phyloP scores from a whole-genome alignment of 352 stramenopile genomes.

The Globisporangium spinosum region DNA sequence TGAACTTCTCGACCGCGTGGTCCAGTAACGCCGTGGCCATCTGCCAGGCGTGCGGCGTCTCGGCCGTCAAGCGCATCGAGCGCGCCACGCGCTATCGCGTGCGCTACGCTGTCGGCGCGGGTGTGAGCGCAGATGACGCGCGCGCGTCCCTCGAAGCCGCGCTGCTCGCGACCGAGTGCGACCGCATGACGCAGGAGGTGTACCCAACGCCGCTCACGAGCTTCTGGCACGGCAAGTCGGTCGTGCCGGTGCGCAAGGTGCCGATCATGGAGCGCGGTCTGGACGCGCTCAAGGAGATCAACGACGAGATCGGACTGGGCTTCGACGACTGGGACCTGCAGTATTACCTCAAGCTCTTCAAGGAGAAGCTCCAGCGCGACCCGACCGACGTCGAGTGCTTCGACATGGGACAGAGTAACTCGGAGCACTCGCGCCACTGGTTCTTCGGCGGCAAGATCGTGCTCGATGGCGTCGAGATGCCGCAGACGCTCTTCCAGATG shows the following conservation, averaged over 20 bases:
- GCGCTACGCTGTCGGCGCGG: slow-evolving; percentile 28
- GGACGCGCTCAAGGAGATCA: slow-evolving; percentile 94
- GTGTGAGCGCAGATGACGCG: slow-evolving; percentile 22
- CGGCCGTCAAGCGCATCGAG: slow-evolving; percentile 91
- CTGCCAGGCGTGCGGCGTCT: slow-evolving; percentile 92
- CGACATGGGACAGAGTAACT: slow-evolving; percentile 98
- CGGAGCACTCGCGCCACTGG: slow-evolving; percentile 99
- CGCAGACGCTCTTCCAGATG: slow-evolving; percentile 98
- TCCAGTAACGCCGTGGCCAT: slow-evolving; percentile 98
- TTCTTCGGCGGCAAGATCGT: slow-evolving; percentile 99
- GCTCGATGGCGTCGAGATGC: slow-evolving; percentile 95
- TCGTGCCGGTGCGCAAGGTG: slow-evolving; percentile 87
- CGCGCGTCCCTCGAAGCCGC: slow-evolving; percentile 42
- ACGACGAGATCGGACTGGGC: slow-evolving; percentile 91
- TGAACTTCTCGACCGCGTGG: slow-evolving; percentile 98
- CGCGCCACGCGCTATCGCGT: slow-evolving; percentile 91
- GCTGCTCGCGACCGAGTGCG: slow-evolving; percentile 77
- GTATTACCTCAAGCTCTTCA: slow-evolving; percentile 97
- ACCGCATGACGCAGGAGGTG: slow-evolving; percentile 98
- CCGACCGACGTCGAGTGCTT: slow-evolving; percentile 99
- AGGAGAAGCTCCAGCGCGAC: slow-evolving; percentile 95
- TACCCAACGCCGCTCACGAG: slow-evolving; percentile 88
- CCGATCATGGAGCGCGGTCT: slow-evolving; percentile 94
- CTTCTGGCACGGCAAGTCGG: slow-evolving; percentile 87
- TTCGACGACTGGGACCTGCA: slow-evolving; percentile 99